Evolutionary conservation across 805 yeast species (phyloP), one percentile per base, ranked within the genome.

Genomic region (Sugiyamaella qingdaonensis): DNA sequence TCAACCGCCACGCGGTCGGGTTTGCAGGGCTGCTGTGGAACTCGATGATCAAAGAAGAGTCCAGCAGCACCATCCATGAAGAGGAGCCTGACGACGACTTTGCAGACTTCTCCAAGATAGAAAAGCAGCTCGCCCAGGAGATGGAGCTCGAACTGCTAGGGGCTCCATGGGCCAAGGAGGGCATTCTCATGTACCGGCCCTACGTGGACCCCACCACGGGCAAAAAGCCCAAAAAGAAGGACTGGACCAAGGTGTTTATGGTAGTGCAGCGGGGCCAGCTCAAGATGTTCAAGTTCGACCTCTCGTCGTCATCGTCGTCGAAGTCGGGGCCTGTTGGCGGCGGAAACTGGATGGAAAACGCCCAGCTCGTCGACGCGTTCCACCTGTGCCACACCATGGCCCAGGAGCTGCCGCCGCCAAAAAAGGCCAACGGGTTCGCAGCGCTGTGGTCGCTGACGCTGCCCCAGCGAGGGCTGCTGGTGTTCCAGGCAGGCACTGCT

Each of bases 141-240:
- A 74, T 79, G 58, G 79, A 78, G 36, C 71, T 85, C 53, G 90
- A 84, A 61, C 71, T 81, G 45, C 76, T 77, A 49, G 92, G 92
- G 1, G 82, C 91, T 0, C 92, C 94, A 1, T 86, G 88, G 81
- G 75, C 83, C 53, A 84, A 86, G 63, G 92, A 86, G 68, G 92
- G 94, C 1, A 62, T 86, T 35, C 71, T 83, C 58, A 73, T 78
- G 54, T 62, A 66, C 57, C 46, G 63, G 53, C 61, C 64, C 2
- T 61, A 58, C 32, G 57, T 62, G 31, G 65, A 62, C 51, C 63
- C 66, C 4, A 58, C 57, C 39, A 49, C 65, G 10, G 61, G 61
- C 32, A 60, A 62, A 46, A 58, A 60, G 52, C 55, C 56, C 46
- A 58, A 62, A 52, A 61, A 63, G 59, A 56, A 63, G 44, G 68